Evolutionary conservation across 345 rosid genomes (phyloP).

Genomic region (Lepidium didymum): DNA sequence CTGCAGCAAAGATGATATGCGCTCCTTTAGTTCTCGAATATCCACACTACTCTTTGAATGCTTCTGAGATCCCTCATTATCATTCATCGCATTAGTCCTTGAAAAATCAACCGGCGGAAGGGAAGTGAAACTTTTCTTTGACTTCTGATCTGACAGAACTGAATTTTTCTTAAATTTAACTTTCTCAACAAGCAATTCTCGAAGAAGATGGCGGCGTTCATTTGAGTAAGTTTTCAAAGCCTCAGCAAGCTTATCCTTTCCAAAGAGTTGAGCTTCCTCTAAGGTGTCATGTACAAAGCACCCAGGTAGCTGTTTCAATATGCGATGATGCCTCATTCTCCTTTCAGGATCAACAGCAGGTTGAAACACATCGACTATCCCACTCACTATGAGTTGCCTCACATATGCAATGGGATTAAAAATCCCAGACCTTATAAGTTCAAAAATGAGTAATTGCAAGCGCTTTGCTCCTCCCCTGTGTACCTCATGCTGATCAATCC

Average conservation of each 20-base stretch:
- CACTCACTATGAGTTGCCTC: conserved; percentile 87
- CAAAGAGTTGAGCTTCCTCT: conserved; percentile 60
- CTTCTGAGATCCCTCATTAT: conserved; percentile 32
- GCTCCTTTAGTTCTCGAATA: conserved; percentile 56
- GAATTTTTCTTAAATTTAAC: conserved; percentile 18
- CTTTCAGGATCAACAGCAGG: conserved; percentile 44
- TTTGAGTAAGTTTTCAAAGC: conserved; percentile 62
- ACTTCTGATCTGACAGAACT: conserved; percentile 31
- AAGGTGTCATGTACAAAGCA: conserved; percentile 48
- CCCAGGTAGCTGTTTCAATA: conserved; percentile 85
- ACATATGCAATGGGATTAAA: conserved; percentile 88
- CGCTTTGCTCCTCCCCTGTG: conserved; percentile 68
- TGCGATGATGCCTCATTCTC: conserved; percentile 63
- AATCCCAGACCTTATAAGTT: conserved; percentile 75
- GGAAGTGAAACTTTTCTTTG: conserved; percentile 28
- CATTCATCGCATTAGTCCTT: conserved; percentile 33
- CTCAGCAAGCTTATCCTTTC: conserved; percentile 54
- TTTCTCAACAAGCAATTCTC: conserved; percentile 37
- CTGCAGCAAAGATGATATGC: conserved; percentile 62
- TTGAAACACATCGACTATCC: conserved; percentile 56
- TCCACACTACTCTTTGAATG: conserved; percentile 37
- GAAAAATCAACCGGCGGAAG: conserved; percentile 35
- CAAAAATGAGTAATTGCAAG: conserved; percentile 64
- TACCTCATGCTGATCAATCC: conserved; percentile 96
- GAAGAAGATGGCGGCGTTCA: conserved; percentile 77